Evolutionary conservation across 345 rosid species (phyloP).

Genomic region (Pistacia atlantica): DNA sequence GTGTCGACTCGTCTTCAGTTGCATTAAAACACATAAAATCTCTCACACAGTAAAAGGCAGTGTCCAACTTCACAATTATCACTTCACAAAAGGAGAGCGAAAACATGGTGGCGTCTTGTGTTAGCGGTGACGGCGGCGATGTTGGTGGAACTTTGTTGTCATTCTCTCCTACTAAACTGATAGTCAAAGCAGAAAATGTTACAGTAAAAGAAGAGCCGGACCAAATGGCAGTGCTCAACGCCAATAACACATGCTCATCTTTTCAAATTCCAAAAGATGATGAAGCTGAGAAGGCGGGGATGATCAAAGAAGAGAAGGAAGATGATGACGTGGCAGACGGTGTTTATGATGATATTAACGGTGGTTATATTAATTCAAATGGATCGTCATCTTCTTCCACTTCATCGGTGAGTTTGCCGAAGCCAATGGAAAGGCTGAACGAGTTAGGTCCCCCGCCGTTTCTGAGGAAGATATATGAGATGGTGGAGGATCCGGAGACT

Average conservation of each 20-base stretch:
- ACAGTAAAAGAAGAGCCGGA: slow-evolving; percentile 8
- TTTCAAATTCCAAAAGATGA: background rate
- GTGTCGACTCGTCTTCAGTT: background rate
- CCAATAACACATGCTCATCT: background rate
- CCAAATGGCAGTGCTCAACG: background rate
- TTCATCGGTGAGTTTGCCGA: slow-evolving; percentile 35
- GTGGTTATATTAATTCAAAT: background rate
- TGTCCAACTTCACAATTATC: background rate
- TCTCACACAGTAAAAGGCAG: background rate
- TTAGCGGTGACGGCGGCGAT: background rate
- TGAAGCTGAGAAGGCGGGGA: background rate
- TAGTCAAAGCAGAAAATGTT: background rate
- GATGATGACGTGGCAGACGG: slow-evolving; percentile 15
- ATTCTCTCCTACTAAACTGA: background rate
- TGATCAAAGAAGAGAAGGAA: slow-evolving; percentile 26
- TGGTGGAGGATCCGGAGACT: slow-evolving; percentile 57
- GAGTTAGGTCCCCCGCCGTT: slow-evolving; percentile 65
- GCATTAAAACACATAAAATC: background rate
- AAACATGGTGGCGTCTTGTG: slow-evolving; percentile 25
- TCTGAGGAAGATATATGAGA: slow-evolving; percentile 53
- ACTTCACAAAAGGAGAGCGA: background rate
- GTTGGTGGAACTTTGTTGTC: background rate
- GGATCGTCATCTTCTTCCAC: slow-evolving; percentile 34
- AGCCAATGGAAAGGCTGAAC: slow-evolving; percentile 59
- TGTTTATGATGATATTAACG: background rate